These are phyloP conservation scores for Coemansia sp. DNA, from an alignment of 192 early-diverging fungal genomes.

Conservation along the genomic window DNA sequence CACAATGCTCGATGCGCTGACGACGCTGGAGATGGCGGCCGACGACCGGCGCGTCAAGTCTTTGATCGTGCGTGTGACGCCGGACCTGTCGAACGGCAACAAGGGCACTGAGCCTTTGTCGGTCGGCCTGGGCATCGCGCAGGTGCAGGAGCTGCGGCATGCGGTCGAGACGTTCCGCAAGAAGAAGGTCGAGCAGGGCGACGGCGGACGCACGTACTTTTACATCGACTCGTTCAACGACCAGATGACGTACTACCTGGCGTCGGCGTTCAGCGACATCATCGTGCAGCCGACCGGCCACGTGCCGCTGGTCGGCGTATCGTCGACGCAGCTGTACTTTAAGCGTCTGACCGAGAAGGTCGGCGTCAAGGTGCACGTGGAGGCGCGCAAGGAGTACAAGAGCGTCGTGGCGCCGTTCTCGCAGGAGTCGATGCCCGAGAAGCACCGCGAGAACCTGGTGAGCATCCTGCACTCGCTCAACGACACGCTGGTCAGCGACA, in stretches of 20 bases:
- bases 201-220: constrained; percentile 56
- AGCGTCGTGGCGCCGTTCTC: constrained; percentile 54
- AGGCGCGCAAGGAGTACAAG: constrained; percentile 63
- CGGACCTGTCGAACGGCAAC: background rate
- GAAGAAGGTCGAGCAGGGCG: constrained; percentile 51
- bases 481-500: constrained; percentile 53
- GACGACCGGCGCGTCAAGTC: constrained; percentile 50
- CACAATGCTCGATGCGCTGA: constrained; percentile 44
- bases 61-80: constrained; percentile 15
- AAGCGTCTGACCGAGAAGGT: constrained; percentile 58
- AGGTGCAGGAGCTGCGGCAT: constrained; percentile 62
- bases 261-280: constrained; percentile 63
- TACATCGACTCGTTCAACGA: constrained; percentile 67
- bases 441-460: constrained; percentile 59
- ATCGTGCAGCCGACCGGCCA: constrained; percentile 59
- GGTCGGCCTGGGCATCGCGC: constrained; percentile 52
- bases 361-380: constrained; percentile 55
- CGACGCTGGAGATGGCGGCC: constrained; percentile 49
- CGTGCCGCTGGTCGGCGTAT: constrained; percentile 61
- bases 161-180: constrained; percentile 55
- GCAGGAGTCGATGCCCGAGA: constrained; percentile 51
- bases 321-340: constrained; percentile 53
- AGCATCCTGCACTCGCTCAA: constrained; percentile 57
- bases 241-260: constrained; percentile 64
- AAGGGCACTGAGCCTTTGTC: constrained; percentile 6